Evolutionary conservation across 2,329 filamentous ascomycete genomes (phyloP).

Genomic region (Calycina herbarum): DNA sequence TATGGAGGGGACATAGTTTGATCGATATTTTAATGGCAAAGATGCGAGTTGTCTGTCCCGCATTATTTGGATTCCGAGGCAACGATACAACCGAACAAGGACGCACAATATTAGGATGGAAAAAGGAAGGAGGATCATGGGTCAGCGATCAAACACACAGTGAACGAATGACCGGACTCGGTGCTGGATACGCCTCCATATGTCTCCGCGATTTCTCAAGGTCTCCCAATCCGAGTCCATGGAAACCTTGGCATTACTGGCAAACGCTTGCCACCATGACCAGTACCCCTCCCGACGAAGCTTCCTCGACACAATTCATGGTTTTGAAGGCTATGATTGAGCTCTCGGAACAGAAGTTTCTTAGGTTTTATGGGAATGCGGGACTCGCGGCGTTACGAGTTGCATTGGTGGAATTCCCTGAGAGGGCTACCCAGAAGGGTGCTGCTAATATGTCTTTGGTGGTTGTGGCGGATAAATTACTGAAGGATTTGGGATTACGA

Average conservation of each 20-base stretch:
- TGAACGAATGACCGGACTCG: constrained; percentile 81
- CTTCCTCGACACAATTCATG: constrained; percentile 72
- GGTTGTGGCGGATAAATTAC: constrained; percentile 55
- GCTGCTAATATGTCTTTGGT: constrained; percentile 52
- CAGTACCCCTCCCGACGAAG: constrained; percentile 67
- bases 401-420: constrained; percentile 74
- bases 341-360: constrained; percentile 71
- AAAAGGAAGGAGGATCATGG: constrained; percentile 48
- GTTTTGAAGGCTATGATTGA: constrained; percentile 72
- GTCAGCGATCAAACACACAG: constrained; percentile 71
- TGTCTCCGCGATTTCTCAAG: constrained; percentile 79
- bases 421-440: constrained; percentile 43
- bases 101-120: constrained; percentile 72
- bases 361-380: constrained; percentile 77
- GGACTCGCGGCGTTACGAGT: constrained; percentile 69
- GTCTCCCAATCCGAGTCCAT: constrained; percentile 65
- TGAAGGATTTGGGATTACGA: constrained; percentile 24
- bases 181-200: constrained; percentile 79
- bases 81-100: constrained; percentile 71
- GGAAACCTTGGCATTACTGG: constrained; percentile 83
- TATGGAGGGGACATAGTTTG: constrained; percentile 66
- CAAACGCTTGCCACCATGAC: constrained; percentile 71
- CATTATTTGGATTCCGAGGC: constrained; percentile 80
- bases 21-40: constrained; percentile 88
- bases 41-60: constrained; percentile 75